These are phyloP conservation scores for Brassica balearica DNA, from an alignment of 441 rosid genomes.

Conservation along the genomic window DNA sequence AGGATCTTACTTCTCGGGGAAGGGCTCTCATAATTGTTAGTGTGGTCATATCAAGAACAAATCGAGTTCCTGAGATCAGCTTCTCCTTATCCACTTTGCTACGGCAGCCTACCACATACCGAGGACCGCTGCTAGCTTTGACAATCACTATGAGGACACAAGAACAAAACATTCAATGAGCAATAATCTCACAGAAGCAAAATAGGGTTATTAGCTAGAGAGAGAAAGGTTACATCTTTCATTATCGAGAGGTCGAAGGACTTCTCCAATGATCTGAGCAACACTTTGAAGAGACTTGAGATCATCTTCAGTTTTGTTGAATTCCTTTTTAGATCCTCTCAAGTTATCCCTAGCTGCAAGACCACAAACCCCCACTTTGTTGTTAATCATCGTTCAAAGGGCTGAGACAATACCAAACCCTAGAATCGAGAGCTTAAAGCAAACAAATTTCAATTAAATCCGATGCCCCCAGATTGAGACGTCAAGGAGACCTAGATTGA, in stretches of 20 bases:
- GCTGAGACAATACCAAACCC: too few relatives aligned
- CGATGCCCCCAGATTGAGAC: too few relatives aligned
- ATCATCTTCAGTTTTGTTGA: slow-evolving; percentile 96
- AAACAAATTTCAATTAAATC: too few relatives aligned
- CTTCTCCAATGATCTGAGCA: slow-evolving; percentile 98
- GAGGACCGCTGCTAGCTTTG: slow-evolving; percentile 83
- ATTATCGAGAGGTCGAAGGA: slow-evolving; percentile 91
- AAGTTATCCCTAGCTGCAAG: slow-evolving; percentile 82
- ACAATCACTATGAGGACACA: slow-evolving; percentile 47
- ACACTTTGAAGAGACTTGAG: slow-evolving; percentile 98
- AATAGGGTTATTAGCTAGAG: not conserved
- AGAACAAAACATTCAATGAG: not conserved
- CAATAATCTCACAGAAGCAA: not conserved
- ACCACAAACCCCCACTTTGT: not conserved
- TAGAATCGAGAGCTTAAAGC: too few relatives aligned
- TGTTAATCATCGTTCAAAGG: too few relatives aligned
- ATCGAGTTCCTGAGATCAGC: slow-evolving; percentile 73
- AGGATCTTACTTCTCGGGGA: slow-evolving; percentile 64
- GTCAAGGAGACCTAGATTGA: too few relatives aligned
- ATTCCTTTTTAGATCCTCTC: slow-evolving; percentile 84
- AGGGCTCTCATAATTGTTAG: slow-evolving; percentile 84
- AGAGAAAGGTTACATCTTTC: slow-evolving; percentile 67
- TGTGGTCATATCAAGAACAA: slow-evolving; percentile 81
- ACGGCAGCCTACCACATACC: slow-evolving; percentile 84
- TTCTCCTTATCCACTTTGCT: slow-evolving; percentile 82